Evolutionary conservation across 2,329 filamentous ascomycete genomes (phyloP).

Genomic region (Microsporum ferrugineum): DNA sequence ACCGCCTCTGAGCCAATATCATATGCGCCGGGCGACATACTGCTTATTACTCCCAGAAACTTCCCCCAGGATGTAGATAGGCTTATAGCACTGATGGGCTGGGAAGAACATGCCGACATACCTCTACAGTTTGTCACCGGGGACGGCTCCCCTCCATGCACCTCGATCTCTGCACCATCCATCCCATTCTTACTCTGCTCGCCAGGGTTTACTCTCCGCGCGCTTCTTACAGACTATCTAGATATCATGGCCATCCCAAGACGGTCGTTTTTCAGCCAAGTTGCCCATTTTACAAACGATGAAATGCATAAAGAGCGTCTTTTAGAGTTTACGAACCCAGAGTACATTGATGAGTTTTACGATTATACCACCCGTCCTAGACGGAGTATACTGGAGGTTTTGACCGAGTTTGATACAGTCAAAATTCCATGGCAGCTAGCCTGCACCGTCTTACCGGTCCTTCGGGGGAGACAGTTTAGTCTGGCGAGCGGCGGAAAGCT

Average conservation of each 20-base stretch:
- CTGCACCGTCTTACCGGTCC: slow-evolving; percentile 62
- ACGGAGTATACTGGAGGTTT: slow-evolving; percentile 79
- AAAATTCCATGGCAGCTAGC: slow-evolving; percentile 65
- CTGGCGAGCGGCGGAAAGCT: slow-evolving; percentile 62
- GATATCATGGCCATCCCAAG: slow-evolving; percentile 85
- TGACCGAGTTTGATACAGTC: slow-evolving; percentile 79
- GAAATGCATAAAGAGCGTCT: slow-evolving; percentile 67
- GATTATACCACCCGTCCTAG: slow-evolving; percentile 89
- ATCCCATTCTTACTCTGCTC: slow-evolving; percentile 28
- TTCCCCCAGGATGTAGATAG: slow-evolving; percentile 67
- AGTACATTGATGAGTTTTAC: slow-evolving; percentile 80
- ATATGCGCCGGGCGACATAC: slow-evolving; percentile 63
- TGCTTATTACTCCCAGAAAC: slow-evolving; percentile 80
- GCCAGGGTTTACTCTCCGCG: slow-evolving; percentile 51
- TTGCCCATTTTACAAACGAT: slow-evolving; percentile 64
- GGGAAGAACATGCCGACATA: slow-evolving; percentile 60
- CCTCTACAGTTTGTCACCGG: slow-evolving; percentile 45
- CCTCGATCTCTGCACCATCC: slow-evolving; percentile 19
- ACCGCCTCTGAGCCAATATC: slow-evolving; percentile 32
- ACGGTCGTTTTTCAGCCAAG: slow-evolving; percentile 68
- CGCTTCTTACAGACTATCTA: slow-evolving; percentile 67
- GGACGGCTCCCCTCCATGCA: slow-evolving; percentile 16
- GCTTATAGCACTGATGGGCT: slow-evolving; percentile 68
- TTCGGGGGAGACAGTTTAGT: slow-evolving; percentile 87
- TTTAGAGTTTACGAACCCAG: slow-evolving; percentile 66